phyloP scores from a whole-genome alignment of 1,284 basidiomycete species.

The Tetrapyrgos nigripes region DNA sequence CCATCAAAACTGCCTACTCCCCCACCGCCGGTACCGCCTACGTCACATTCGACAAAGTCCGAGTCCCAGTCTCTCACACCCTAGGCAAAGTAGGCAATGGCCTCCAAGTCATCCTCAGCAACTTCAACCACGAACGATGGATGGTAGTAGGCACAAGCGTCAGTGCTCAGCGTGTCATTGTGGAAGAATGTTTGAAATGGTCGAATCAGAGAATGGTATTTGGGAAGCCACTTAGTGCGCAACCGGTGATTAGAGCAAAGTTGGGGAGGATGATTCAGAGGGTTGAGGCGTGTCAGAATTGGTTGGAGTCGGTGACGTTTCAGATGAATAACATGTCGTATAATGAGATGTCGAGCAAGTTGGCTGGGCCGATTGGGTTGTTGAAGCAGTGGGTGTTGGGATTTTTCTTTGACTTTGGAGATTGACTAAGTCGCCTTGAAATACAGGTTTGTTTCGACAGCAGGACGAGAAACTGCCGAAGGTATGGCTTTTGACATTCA shows the following conservation, averaged over 20 bases:
- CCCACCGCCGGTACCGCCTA: constrained; percentile 89
- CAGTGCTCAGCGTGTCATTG: constrained; percentile 72
- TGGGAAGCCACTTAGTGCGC: constrained; percentile 87
- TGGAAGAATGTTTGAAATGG: constrained; percentile 89
- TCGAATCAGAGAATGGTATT: constrained; percentile 85
- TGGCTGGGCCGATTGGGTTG: constrained; percentile 78
- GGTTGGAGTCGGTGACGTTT: constrained; percentile 89
- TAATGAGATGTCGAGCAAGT: constrained; percentile 77
- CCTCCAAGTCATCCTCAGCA: constrained; percentile 84
- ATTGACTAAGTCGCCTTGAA: constrained; percentile 10
- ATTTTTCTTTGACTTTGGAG: background rate
- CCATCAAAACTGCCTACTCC: constrained; percentile 92
- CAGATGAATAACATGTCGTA: constrained; percentile 94
- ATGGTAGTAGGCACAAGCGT: constrained; percentile 81
- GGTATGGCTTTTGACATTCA: constrained; percentile 30
- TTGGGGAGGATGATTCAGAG: constrained; percentile 90
- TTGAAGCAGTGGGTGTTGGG: constrained; percentile 64
- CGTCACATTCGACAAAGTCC: constrained; percentile 88
- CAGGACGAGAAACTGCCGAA: constrained; percentile 76
- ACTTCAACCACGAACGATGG: constrained; percentile 89
- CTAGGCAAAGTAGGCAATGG: constrained; percentile 89
- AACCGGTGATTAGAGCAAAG: constrained; percentile 92
- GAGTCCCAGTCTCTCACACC: constrained; percentile 87
- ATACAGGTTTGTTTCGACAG: constrained; percentile 69
- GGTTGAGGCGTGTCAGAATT: constrained; percentile 87